Conservation (phyloP, 805 yeast genomes). For the Metschnikowia lachancei region DNA sequence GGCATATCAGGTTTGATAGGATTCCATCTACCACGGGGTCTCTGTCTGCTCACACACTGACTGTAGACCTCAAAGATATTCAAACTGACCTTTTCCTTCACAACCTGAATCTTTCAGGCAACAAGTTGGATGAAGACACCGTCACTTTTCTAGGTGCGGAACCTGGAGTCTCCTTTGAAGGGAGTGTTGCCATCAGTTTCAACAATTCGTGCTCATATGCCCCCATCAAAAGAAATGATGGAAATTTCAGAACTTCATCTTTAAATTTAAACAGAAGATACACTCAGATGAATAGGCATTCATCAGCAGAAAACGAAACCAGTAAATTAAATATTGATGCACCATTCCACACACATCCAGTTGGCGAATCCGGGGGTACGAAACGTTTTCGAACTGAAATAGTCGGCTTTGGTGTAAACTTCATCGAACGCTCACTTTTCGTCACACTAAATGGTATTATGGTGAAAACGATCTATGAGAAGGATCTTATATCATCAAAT, state of each 20-base stretch:
- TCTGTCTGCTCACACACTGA: conserved; percentile 13
- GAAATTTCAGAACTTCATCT: conserved; percentile 29
- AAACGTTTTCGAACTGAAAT: conserved; percentile 51
- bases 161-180: conserved; percentile 41
- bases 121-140: conserved; percentile 19
- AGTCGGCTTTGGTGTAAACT: conserved; percentile 84
- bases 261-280: conserved; percentile 38
- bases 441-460: conserved; percentile 77
- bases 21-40: conserved; percentile 9
- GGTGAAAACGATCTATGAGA: conserved; percentile 16
- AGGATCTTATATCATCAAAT: conserved; percentile 15
- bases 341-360: conserved; percentile 30
- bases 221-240: conserved; percentile 33
- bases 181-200: conserved; percentile 42
- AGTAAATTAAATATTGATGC: conserved; percentile 39
- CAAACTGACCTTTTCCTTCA: conserved; percentile 28
- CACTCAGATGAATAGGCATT: conserved; percentile 29
- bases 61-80: conserved; percentile 31
- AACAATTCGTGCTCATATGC: conserved; percentile 41
- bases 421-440: conserved; percentile 58
- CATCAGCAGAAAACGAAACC: conserved; percentile 26
- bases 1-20: conserved; percentile 25
- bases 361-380: conserved; percentile 21
- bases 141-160: conserved; percentile 29
- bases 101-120: conserved; percentile 6